Evolutionary conservation across 164 flowering plant species (phyloP).

Genomic region (Litsea cubeba): DNA sequence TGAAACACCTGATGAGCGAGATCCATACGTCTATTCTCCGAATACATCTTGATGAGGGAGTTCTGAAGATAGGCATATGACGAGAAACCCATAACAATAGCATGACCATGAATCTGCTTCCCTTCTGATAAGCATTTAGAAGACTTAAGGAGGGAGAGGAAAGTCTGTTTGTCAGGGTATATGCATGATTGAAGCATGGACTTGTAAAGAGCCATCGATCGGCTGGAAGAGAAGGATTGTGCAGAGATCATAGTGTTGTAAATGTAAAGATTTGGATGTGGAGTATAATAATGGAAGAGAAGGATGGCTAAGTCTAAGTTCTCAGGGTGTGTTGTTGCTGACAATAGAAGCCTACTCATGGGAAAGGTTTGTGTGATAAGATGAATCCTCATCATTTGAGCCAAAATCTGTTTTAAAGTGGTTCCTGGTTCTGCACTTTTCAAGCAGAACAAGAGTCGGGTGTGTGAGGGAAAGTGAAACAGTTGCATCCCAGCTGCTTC

Average conservation of each 20-base stretch:
- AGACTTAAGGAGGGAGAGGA: constrained; percentile 25
- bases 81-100: constrained; percentile 17
- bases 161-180: constrained; percentile 26
- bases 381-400: constrained; percentile 41
- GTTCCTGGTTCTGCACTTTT: constrained; percentile 38
- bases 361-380: constrained; percentile 43
- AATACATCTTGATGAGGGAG: constrained; percentile 42
- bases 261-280: constrained; percentile 47
- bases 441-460: constrained; percentile 52
- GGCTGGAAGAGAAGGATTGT: constrained; percentile 23
- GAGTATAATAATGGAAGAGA: constrained; percentile 41
- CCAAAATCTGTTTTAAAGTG: constrained; percentile 51
- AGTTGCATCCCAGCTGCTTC: constrained; percentile 45
- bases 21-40: constrained; percentile 26
- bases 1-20: constrained; percentile 33
- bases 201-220: constrained; percentile 23
- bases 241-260: constrained; percentile 51
- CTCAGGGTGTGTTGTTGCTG: constrained; percentile 43
- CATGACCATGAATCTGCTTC: constrained; percentile 26
- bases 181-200: constrained; percentile 28
- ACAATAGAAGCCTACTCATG: constrained; percentile 60
- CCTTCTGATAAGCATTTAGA: constrained; percentile 21
- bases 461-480: constrained; percentile 42
- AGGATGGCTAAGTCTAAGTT: constrained; percentile 42
- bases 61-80: constrained; percentile 32